Percentiles rank a stretch among this genome's conserved stretches.
phyloP scores from a whole-genome alignment of 164 flowering plant species.

The Malania oleifera region DNA sequence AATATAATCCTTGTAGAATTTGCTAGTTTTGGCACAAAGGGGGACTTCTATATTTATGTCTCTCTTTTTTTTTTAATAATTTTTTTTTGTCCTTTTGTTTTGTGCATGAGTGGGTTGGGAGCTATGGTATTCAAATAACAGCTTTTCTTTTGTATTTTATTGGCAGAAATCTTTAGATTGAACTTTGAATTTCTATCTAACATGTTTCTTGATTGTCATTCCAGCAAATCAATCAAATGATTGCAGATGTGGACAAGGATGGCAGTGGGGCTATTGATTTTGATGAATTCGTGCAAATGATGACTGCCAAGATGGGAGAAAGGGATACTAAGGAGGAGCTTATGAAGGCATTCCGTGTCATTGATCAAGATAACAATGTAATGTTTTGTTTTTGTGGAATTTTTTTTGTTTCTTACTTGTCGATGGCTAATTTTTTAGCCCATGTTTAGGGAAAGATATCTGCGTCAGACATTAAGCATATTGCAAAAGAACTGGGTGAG shows the following conservation, averaged over 20 bases:
- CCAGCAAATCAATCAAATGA: constrained; percentile 96
- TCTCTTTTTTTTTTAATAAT: too few species aligned
- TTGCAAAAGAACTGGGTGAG: constrained; percentile 79
- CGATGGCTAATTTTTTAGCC: constrained; percentile 11
- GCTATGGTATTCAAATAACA: too few species aligned
- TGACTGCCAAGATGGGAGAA: constrained; percentile 97
- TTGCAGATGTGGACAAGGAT: constrained; percentile 98
- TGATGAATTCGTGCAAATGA: constrained; percentile 93
- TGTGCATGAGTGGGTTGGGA: too few species aligned
- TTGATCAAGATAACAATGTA: constrained; percentile 90
- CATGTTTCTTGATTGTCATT: constrained; percentile 9
- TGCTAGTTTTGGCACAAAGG: too few species aligned
- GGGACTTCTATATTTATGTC: too few species aligned
- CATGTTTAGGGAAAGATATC: constrained; percentile 85
- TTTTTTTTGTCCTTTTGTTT: too few species aligned
- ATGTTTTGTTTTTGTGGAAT: background rate
- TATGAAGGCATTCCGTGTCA: constrained; percentile 74
- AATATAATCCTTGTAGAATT: too few species aligned
- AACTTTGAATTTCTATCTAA: background rate
- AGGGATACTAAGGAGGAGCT: constrained; percentile 95
- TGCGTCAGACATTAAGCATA: constrained; percentile 50
- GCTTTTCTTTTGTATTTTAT: too few species aligned
- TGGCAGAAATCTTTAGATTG: background rate
- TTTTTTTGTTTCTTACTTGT: constrained; percentile 7
- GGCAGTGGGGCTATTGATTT: constrained; percentile 98